These are phyloP conservation scores for Neonectria faginata DNA, from an alignment of 2,329 filamentous ascomycete genomes.

Conservation along the genomic window DNA sequence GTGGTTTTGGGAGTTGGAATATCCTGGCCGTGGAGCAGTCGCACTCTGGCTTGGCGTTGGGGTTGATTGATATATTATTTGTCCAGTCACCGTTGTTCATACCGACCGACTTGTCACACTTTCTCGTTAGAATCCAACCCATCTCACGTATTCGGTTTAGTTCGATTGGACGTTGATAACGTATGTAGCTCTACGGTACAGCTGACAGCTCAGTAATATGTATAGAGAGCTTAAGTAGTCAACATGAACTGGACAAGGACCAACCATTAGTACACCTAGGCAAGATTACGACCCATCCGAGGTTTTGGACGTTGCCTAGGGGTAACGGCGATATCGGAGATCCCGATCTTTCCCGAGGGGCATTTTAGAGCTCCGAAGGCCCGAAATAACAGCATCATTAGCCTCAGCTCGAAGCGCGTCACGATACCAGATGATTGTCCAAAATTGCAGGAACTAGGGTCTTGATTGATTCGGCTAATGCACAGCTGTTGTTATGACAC, in stretches of 20 bases:
- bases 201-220: background rate
- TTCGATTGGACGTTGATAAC: background rate
- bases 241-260: background rate
- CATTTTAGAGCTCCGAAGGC: constrained; percentile 39
- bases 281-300: constrained; percentile 22
- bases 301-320: constrained; percentile 34
- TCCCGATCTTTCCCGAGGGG: constrained; percentile 44
- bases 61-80: constrained; percentile 30
- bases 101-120: constrained; percentile 21
- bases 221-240: no score
- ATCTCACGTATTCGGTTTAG: background rate
- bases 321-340: constrained; percentile 39
- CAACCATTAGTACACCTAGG: constrained; percentile 4
- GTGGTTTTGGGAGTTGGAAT: constrained; percentile 33
- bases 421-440: constrained; percentile 35
- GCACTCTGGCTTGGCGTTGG: constrained; percentile 39
- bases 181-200: background rate
- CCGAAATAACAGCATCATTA: constrained; percentile 31
- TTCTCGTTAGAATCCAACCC: constrained; percentile 15
- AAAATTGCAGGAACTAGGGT: constrained; percentile 45
- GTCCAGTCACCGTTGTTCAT: constrained; percentile 31
- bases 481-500: constrained; percentile 71
- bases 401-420: constrained; percentile 36
- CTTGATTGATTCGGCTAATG: constrained; percentile 67
- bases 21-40: constrained; percentile 29